Evolutionary conservation across 164 flowering plant species (phyloP).

Genomic region (Liquidambar formosana): DNA sequence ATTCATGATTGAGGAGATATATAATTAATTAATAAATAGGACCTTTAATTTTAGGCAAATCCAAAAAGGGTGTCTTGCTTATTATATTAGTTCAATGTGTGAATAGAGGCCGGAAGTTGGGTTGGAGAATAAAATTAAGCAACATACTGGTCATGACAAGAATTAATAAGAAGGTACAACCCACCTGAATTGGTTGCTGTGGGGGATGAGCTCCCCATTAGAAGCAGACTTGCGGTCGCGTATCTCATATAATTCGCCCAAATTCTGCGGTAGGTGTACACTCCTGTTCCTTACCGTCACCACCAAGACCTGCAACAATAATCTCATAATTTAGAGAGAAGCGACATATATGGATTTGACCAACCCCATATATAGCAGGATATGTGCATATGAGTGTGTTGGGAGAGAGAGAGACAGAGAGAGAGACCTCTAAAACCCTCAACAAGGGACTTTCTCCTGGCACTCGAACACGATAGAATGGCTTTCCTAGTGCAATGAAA

Average conservation of each 20-base stretch:
- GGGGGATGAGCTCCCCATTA: conserved; percentile 3
- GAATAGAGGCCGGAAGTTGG: too few species aligned
- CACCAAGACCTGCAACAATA: conserved; percentile 11
- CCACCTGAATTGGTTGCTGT: conserved; percentile 13
- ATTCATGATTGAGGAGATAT: too few species aligned
- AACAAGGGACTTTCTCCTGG: conserved; percentile 16
- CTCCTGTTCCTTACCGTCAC: conserved; percentile 5
- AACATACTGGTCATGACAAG: too few species aligned
- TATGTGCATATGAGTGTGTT: too few species aligned
- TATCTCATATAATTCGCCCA: conserved; percentile 7
- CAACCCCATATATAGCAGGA: neutral
- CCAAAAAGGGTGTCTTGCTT: too few species aligned
- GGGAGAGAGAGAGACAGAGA: conserved; percentile 4
- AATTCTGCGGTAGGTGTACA: conserved; percentile 4
- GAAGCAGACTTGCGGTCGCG: neutral
- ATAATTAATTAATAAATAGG: too few species aligned
- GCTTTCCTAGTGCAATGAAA: conserved; percentile 15
- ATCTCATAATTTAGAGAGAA: too few species aligned
- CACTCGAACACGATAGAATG: conserved; percentile 11
- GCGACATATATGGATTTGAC: too few species aligned
- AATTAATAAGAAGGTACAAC: neutral
- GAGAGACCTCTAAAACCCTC: conserved; percentile 16
- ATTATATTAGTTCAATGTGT: neutral
- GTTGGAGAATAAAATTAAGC: too few species aligned
- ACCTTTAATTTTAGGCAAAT: neutral